phyloP scores from a whole-genome alignment of 257 asterid species.

The Solanum neorickii region DNA sequence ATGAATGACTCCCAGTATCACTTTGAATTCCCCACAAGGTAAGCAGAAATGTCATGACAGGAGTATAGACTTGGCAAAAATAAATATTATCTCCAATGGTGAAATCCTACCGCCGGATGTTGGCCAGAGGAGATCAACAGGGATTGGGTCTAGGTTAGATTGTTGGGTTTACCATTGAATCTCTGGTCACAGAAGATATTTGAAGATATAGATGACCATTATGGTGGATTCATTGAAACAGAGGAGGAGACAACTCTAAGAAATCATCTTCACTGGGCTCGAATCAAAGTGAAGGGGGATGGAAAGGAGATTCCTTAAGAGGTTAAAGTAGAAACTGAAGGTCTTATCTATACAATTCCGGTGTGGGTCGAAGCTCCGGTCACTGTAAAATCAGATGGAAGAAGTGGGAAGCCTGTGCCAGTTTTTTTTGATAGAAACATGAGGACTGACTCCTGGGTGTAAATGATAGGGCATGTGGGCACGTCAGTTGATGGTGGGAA shows the following conservation, averaged over 20 bases:
- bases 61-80: neutral
- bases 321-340: neutral
- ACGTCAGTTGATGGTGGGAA: too few relatives aligned
- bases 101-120: neutral
- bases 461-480: neutral
- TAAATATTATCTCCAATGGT: neutral
- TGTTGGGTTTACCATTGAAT: neutral
- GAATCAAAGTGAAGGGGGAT: neutral
- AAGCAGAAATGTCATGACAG: neutral
- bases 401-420: neutral
- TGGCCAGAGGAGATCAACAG: neutral
- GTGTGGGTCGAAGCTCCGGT: neutral
- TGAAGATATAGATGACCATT: neutral
- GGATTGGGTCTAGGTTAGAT: neutral
- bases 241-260: neutral
- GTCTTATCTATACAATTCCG: neutral
- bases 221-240: neutral
- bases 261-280: neutral
- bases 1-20: neutral
- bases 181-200: neutral
- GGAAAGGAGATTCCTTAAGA: neutral
- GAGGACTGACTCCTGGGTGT: neutral
- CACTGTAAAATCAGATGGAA: neutral
- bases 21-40: neutral
- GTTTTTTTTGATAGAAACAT: neutral